Base-by-base conservation (phyloP, 1,284 basidiomycete species). In the Tilletia indica region DNA sequence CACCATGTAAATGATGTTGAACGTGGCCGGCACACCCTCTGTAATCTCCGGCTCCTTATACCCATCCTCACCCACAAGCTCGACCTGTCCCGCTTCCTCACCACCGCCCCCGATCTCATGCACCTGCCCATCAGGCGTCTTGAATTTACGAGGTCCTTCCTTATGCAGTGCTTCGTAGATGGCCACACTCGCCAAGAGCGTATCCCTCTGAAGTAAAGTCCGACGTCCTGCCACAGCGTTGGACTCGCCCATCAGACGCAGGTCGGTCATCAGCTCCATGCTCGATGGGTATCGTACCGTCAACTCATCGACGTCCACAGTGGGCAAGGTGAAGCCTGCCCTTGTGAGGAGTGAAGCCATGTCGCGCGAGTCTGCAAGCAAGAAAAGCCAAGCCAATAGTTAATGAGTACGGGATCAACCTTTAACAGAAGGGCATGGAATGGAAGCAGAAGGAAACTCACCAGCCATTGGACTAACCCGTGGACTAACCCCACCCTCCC, bases 391-490 rank as follows among this genome's bases (percentile, higher is more conserved):
- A 8, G 58, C 6, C 31, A 16, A 21, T 1, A 61, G 2, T 21
- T 63, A 25, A 47, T 47, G 4, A 66, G 39, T 31, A 45, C 54
- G 71, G 48, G 70, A 2, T 2, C 9, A 51, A 51, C 54, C 38
- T 45, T 51, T 51, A 54, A 71, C 31, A 54, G 19, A 54, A 54
- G 51, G 8, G 51, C 25, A 19, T 12, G 51, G 4, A 19, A 31
- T 12, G 25, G 19, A 31, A 31, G n/a, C 6, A 8, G n/a, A 54
- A 68, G 14, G 58, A 3, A 11, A 83, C 87, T 68, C 75, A 94
- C 94, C 91, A 74, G 96, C 94, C 97, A 99, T 99, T 0, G 97
- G 97, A 2, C 94, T 97, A 42, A 99, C 86, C 70, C 93, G 91
- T 6, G 96, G 93, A 25, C 94, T 95, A 73, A 99, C 92, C 0